These are phyloP conservation scores for Cordyceps militaris DNA, from an alignment of 2,329 filamentous ascomycete genomes.

Conservation along the genomic window DNA sequence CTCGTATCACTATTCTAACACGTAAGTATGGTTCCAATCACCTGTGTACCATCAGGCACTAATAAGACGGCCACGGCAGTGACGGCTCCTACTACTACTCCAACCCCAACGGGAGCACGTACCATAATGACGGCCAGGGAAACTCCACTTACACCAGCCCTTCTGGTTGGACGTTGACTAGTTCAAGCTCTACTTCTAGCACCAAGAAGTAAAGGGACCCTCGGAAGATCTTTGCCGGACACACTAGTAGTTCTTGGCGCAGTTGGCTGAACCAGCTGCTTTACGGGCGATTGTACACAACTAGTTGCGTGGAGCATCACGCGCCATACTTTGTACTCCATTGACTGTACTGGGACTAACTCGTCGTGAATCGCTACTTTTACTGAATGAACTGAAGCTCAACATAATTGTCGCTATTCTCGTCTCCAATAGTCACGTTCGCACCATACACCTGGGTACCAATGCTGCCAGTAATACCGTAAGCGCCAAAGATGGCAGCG, in stretches of 20 bases:
- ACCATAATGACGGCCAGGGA: slow-evolving; percentile 57
- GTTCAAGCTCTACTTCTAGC: slow-evolving; percentile 27
- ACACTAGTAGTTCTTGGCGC: not conserved
- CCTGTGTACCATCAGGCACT: not conserved
- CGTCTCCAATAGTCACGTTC: not conserved
- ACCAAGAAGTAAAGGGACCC: slow-evolving; percentile 4
- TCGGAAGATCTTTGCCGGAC: not conserved
- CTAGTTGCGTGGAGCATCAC: not conserved
- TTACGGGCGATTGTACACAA: not conserved
- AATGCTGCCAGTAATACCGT: not conserved
- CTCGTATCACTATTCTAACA: slow-evolving; percentile 62
- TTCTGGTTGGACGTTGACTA: slow-evolving; percentile 24
- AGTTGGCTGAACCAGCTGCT: not conserved
- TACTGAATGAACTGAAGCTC: not conserved
- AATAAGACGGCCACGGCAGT: slow-evolving; percentile 24
- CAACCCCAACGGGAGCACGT: slow-evolving; percentile 61
- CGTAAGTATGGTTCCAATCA: slow-evolving; percentile 28
- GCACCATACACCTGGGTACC: not conserved
- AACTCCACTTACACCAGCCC: slow-evolving; percentile 54
- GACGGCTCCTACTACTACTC: slow-evolving; percentile 68
- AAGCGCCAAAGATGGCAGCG: not conserved
- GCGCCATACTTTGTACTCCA: not conserved
- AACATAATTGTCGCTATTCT: not conserved
- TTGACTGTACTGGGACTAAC: not conserved
- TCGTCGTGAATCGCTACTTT: not conserved